Percentiles rank a stretch among this genome's conserved stretches.
Conservation (phyloP, 768 basidiomycete species). For the Sarcomyxa edulis region DNA sequence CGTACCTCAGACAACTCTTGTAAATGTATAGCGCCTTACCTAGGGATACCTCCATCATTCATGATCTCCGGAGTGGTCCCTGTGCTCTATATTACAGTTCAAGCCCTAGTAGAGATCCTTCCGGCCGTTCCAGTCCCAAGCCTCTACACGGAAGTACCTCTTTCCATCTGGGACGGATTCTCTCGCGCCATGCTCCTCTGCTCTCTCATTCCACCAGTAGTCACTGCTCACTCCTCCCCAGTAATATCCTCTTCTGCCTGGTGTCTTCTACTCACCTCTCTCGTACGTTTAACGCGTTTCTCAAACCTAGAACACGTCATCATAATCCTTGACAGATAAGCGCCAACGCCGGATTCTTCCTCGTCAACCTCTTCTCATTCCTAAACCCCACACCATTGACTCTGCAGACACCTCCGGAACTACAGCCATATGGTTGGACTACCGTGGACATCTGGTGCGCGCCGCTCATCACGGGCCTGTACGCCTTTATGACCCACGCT, state of each 20-base stretch:
- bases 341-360: slow-evolving; percentile 80
- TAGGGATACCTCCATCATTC: slow-evolving; percentile 72
- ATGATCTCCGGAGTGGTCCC: slow-evolving; percentile 68
- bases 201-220: slow-evolving; percentile 66
- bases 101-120: slow-evolving; percentile 56
- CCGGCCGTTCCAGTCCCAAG: slow-evolving; percentile 51
- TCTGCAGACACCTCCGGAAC: slow-evolving; percentile 73
- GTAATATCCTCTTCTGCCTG: slow-evolving; percentile 63
- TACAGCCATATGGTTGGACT: slow-evolving; percentile 82
- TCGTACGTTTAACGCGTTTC: slow-evolving; percentile 38
- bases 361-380: slow-evolving; percentile 70
- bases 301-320: too few relatives aligned
- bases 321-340: slow-evolving; percentile 39
- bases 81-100: slow-evolving; percentile 52
- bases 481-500: slow-evolving; percentile 79
- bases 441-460: slow-evolving; percentile 84
- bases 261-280: slow-evolving; percentile 68
- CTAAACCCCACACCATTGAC: slow-evolving; percentile 65
- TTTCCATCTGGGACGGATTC: slow-evolving; percentile 73
- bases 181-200: slow-evolving; percentile 77
- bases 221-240: slow-evolving; percentile 46
- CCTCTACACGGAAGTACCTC: slow-evolving; percentile 59
- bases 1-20: too few relatives aligned
- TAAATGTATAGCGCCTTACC: slow-evolving; percentile 55
- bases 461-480: slow-evolving; percentile 69